Evolutionary conservation across 495 filamentous ascomycete genomes (phyloP), one percentile per base, ranked within the genome.

Genomic region (Umbilicaria muhlenbergii): DNA sequence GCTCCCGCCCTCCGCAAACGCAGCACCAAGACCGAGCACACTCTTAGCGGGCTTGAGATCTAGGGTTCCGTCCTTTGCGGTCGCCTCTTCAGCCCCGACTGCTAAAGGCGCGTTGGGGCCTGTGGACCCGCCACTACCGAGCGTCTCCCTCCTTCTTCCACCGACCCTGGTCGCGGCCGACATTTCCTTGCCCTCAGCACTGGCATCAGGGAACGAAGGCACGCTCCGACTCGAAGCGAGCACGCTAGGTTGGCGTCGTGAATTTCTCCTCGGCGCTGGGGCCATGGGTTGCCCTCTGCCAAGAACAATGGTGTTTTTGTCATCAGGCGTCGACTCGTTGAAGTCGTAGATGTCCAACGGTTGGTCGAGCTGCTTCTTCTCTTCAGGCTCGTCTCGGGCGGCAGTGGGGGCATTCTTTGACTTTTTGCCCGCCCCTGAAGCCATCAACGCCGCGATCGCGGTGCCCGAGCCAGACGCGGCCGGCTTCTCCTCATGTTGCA

Each of bases 191-290:
- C 31, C 43, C 42, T 38, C 12, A 44, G 46, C 11, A 28, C 47
- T 4, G 42, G 43, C 24, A 38, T 28, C 41, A 45, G 42, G 44
- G 36, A 37, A 33, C 15, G 35, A 37, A 14, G 18, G 42, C 45
- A 19, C 41, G 35, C 14, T 49, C 34, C 34, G 42, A 34, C 35
- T 41, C 16, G 21, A 21, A 28, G 33, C 41, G 14, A 37, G 31
- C 21, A 51, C 43, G 15, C 34, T 55, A 3, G 49, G 51, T 45
- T 52, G 52, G 13, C 52, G 50, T 38, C 52, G 46, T 17, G 49
- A 55, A 33, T 40, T 39, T 17, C 52, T 43, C 15, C 33, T 36
- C 32, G 33, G 5, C 11, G 24, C 4, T 32, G 42, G 36, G 3
- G 17, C 18, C 1, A 17, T 11, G 5, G 43, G 16, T 41, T 55